These are phyloP conservation scores for Earliella scabrosa DNA, from an alignment of 1,284 basidiomycete species.

Conservation along the genomic window DNA sequence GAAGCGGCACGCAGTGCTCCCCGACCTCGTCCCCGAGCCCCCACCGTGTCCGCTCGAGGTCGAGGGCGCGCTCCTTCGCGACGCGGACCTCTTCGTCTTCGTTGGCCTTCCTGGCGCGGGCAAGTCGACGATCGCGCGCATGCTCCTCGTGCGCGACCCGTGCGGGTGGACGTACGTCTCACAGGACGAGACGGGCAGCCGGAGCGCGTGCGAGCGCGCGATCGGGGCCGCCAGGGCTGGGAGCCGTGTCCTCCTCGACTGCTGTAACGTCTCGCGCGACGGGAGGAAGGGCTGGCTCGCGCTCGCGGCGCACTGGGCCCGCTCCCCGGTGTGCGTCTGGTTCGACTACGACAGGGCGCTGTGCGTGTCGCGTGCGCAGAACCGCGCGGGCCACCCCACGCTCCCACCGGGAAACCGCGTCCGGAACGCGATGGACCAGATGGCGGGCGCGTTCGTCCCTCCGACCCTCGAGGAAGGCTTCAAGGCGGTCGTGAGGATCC, in stretches of 20 bases:
- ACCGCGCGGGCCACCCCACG: constrained; percentile 59
- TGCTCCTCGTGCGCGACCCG: constrained; percentile 48
- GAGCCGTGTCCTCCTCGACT: constrained; percentile 52
- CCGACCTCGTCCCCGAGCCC: constrained; percentile 52
- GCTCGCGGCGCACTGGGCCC: constrained; percentile 54
- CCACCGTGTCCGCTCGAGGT: constrained; percentile 48
- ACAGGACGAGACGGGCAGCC: constrained; percentile 59
- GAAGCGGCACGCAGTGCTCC: constrained; percentile 56
- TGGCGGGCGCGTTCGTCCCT: constrained; percentile 47
- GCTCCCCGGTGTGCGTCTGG: constrained; percentile 52
- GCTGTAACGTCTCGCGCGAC: constrained; percentile 53
- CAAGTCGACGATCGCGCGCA: constrained; percentile 58
- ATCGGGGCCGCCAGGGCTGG: constrained; percentile 43
- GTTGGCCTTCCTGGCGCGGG: constrained; percentile 66
- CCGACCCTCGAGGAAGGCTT: constrained; percentile 58
- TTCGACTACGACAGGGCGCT: constrained; percentile 58
- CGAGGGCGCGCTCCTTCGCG: constrained; percentile 42
- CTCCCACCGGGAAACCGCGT: constrained; percentile 59
- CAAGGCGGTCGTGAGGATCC: constrained; percentile 47
- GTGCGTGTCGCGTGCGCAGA: constrained; percentile 57
- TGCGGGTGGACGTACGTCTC: constrained; percentile 49
- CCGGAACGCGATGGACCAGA: constrained; percentile 56
- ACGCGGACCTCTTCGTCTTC: constrained; percentile 51
- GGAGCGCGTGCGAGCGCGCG: constrained; percentile 52
- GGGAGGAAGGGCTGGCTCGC: constrained; percentile 55